Conservation (phyloP, 331 rosid genomes). For the Malus hybrid region DNA sequence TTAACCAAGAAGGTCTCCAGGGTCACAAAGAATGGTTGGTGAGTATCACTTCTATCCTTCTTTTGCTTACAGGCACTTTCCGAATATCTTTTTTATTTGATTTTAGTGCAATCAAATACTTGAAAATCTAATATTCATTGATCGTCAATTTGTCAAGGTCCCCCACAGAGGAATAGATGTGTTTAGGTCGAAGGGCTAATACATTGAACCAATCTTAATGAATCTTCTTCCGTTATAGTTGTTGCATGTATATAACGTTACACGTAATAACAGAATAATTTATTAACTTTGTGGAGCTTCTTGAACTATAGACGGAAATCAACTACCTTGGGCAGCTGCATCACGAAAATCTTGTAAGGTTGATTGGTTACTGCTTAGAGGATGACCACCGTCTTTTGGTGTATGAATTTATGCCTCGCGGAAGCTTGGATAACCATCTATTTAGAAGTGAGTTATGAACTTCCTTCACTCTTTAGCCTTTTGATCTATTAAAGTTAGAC, state of each 20-base stretch:
- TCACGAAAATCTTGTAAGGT: slow-evolving; percentile 87
- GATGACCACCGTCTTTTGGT: slow-evolving; percentile 89
- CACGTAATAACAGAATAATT: slow-evolving; percentile 3
- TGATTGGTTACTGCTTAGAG: slow-evolving; percentile 90
- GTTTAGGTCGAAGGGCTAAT: background rate
- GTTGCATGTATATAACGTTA: background rate
- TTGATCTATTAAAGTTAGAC: background rate
- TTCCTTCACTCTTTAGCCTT: slow-evolving; percentile 4
- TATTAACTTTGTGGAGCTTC: slow-evolving; percentile 12
- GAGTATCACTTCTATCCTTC: slow-evolving; percentile 37
- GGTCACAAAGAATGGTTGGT: slow-evolving; percentile 98
- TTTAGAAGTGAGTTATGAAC: slow-evolving; percentile 70
- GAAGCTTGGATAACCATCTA: slow-evolving; percentile 94
- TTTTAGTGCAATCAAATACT: background rate
- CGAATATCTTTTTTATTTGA: background rate
- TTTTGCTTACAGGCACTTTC: background rate
- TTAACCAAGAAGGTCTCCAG: slow-evolving; percentile 79
- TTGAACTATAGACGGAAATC: slow-evolving; percentile 67
- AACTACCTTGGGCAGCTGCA: slow-evolving; percentile 87
- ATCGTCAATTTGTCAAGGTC: background rate
- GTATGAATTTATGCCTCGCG: slow-evolving; percentile 78
- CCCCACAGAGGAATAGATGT: background rate
- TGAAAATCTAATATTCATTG: background rate
- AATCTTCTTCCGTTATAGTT: background rate
- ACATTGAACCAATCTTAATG: background rate